phyloP scores from a whole-genome alignment of 2,329 filamentous ascomycete genomes.

The Chaetomium sp. region DNA sequence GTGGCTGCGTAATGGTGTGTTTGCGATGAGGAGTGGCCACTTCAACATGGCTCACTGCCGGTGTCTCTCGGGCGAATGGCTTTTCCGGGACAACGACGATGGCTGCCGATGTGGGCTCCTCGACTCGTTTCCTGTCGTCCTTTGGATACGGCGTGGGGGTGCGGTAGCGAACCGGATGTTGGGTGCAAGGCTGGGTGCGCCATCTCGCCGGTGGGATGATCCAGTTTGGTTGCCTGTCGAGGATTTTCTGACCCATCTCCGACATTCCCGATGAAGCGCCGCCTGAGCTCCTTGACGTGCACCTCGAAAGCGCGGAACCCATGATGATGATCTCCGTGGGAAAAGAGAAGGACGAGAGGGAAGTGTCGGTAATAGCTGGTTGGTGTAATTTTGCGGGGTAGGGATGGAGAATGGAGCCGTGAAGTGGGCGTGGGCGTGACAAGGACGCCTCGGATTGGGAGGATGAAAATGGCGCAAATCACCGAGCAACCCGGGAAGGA shows the following conservation, averaged over 20 bases:
- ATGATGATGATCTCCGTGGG: conserved; percentile 4
- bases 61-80: conserved; percentile 15
- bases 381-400: background rate
- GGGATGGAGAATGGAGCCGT: background rate
- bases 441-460: background rate
- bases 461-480: conserved; percentile 20
- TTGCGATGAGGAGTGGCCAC: background rate
- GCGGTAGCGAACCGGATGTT: conserved; percentile 28
- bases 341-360: background rate
- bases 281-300: conserved; percentile 15
- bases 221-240: conserved; percentile 30
- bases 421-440: background rate
- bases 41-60: conserved; percentile 18
- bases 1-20: background rate
- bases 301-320: conserved; percentile 28
- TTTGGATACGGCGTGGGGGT: conserved; percentile 31
- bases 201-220: conserved; percentile 23
- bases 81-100: conserved; percentile 14
- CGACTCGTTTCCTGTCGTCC: conserved; percentile 23
- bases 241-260: conserved; percentile 23
- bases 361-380: too few species aligned
- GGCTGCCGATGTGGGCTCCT: background rate
- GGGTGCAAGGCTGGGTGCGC: conserved; percentile 11
- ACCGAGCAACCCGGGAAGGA: background rate
- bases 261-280: conserved; percentile 1